Conservation (phyloP, 495 filamentous ascomycete genomes). For the Cladorrhinum samala region DNA sequence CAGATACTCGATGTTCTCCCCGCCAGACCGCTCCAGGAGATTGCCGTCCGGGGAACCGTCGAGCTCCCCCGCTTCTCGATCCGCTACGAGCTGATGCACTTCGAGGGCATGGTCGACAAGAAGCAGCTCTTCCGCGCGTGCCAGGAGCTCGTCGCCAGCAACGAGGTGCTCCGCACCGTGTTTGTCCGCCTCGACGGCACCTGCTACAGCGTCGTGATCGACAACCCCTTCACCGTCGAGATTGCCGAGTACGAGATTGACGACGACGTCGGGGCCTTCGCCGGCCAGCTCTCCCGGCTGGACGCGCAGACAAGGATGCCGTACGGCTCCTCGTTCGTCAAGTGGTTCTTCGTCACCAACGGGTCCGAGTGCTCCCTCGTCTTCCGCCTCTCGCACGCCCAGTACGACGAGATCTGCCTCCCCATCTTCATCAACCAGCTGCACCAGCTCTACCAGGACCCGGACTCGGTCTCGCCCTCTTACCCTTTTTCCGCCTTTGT, state of each 20-base stretch:
- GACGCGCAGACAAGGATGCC: conserved; percentile 46
- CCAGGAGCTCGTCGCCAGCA: conserved; percentile 44
- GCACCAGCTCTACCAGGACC: conserved; percentile 29
- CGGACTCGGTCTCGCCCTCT: conserved; percentile 23
- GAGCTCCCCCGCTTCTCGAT: conserved; percentile 42
- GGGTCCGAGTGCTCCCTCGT: conserved; percentile 50
- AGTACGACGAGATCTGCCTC: conserved; percentile 68
- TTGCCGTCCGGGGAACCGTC: conserved; percentile 57
- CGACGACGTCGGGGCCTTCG: conserved; percentile 47
- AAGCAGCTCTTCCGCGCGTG: conserved; percentile 27
- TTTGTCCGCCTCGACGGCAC: conserved; percentile 53
- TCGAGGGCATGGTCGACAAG: conserved; percentile 25
- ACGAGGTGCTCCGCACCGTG: conserved; percentile 65
- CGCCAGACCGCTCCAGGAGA: conserved; percentile 40
- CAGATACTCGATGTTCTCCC: conserved; percentile 16
- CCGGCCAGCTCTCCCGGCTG: conserved; percentile 41
- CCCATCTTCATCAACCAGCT: conserved; percentile 51
- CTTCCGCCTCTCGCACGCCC: conserved; percentile 65
- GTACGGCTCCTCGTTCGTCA: conserved; percentile 58
- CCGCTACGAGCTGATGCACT: conserved; percentile 37
- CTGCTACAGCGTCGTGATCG: conserved; percentile 58
- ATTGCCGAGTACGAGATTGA: conserved; percentile 51
- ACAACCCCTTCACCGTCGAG: conserved; percentile 42
- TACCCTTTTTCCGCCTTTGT: conserved; percentile 58
- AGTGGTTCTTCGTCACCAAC: conserved; percentile 53